Base-by-base conservation (phyloP, 2,329 filamentous ascomycete species). In the Trichoderma harzianum region DNA sequence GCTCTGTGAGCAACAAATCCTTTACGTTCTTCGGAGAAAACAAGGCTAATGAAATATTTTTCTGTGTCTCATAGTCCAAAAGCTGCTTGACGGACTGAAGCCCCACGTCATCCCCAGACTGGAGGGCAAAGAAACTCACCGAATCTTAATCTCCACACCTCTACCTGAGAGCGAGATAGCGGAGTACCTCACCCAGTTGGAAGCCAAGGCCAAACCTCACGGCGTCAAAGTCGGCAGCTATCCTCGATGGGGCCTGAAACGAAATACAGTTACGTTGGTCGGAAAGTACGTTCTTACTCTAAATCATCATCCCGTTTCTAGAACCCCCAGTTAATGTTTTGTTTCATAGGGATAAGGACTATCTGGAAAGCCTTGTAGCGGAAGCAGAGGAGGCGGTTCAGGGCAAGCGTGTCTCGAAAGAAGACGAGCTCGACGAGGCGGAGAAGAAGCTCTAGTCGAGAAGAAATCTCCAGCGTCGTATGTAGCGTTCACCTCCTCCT, bases 161-260 rank as follows among this genome's bases (percentile, higher is more conserved):
- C 80, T 97, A 82, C 86, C 92, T 0, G 96, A 99, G 85, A 98
- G 94, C 81, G 88, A 88, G 21, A 90, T 98, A 36, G 95, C 96
- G 14, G 88, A 86, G 21, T 98, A 93, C 79, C 84, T 99, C 77
- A 95, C 94, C 1, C 88, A 93, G 75, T 84, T 98, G 74, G 93
- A 95, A 5, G 87, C 84, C 32, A 89, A 89, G 80, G 92, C 95
- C 26, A 91, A 90, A 79, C 84, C 89, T 1, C 90, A 88, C 77
- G 94, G 94, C 3, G 88, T 98, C 77, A 98, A 98, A 83, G 94
- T 98, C 18, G 96, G 96, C 61, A 97, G 93, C 81, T 98, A 99
- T 82, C 96, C 96, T 43, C 86, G 94, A 70, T 98, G 95, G 94
- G 93, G 92, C 6, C 95, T 93, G 86, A 89, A 90, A 77, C 87